phyloP scores from a whole-genome alignment of 768 basidiomycete species.

The Rickenella mellea region DNA sequence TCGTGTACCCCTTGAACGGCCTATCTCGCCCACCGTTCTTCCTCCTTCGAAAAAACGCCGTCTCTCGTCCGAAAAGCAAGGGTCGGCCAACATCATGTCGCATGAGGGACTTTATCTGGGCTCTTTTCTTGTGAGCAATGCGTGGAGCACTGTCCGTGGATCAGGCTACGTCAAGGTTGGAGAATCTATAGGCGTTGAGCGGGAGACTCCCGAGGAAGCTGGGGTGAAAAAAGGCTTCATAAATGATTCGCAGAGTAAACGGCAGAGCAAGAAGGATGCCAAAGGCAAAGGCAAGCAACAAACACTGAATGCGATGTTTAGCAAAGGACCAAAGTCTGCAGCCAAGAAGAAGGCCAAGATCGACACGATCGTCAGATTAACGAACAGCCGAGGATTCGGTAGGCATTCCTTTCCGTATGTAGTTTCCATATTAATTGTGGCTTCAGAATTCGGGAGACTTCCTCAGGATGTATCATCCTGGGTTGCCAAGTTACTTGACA shows the following conservation, averaged over 20 bases:
- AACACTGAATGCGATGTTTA: constrained; percentile 58
- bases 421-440: constrained; percentile 1
- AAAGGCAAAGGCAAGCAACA: constrained; percentile 34
- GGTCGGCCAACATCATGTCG: background rate
- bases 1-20: too few species aligned
- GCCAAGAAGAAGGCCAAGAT: constrained; percentile 40
- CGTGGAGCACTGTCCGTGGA: constrained; percentile 73
- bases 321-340: constrained; percentile 37
- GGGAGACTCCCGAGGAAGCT: constrained; percentile 37
- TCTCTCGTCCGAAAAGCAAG: background rate
- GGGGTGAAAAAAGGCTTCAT: constrained; percentile 5
- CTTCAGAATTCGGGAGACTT: constrained; percentile 66
- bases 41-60: too few species aligned
- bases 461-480: constrained; percentile 62
- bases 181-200: constrained; percentile 50
- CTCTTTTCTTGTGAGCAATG: constrained; percentile 58
- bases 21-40: too few species aligned
- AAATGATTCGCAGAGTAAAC: constrained; percentile 11
- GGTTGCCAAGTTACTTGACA: constrained; percentile 67
- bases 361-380: constrained; percentile 58
- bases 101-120: constrained; percentile 53
- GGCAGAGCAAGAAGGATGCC: constrained; percentile 28
- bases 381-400: constrained; percentile 62
- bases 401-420: constrained; percentile 5
- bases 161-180: constrained; percentile 56